These are phyloP conservation scores for Linnemannia hyalina DNA, from an alignment of 192 early-diverging fungal species.

Conservation along the genomic window DNA sequence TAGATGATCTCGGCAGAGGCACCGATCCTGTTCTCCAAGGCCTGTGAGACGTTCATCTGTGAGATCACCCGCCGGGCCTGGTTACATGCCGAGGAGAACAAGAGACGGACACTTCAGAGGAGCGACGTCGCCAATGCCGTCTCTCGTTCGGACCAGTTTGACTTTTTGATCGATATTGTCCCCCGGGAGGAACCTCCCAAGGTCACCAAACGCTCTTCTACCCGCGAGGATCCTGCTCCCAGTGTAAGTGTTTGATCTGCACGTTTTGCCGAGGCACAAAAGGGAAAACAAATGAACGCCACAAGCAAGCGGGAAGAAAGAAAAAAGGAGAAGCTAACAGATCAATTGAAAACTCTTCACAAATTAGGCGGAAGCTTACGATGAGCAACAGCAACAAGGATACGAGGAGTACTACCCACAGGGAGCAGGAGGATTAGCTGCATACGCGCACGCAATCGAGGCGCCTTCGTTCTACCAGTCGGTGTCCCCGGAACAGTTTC, in stretches of 20 bases:
- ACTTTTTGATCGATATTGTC: conserved; percentile 98
- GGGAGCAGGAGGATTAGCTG: conserved; percentile 31
- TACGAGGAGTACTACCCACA: conserved; percentile 43
- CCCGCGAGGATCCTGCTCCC: conserved; percentile 32
- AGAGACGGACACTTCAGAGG: conserved; percentile 93
- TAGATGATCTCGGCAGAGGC: conserved; percentile 80
- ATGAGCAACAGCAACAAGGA: conserved; percentile 18
- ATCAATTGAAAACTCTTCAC: not conserved
- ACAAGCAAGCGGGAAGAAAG: not conserved
- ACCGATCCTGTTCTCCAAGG: conserved; percentile 94
- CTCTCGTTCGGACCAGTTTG: conserved; percentile 92
- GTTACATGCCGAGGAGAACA: conserved; percentile 97
- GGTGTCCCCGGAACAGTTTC: conserved; percentile 42
- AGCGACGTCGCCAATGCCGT: conserved; percentile 91
- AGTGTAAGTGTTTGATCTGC: conserved; percentile 15
- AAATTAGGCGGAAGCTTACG: conserved; percentile 30
- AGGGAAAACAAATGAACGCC: not conserved
- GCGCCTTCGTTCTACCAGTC: conserved; percentile 30
- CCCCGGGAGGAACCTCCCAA: conserved; percentile 82
- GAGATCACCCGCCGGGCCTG: conserved; percentile 90
- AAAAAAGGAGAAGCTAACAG: not conserved
- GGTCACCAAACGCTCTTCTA: conserved; percentile 27
- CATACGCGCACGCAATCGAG: conserved; percentile 45
- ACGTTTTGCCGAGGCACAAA: not conserved
- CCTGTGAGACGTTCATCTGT: conserved; percentile 94